Conservation (phyloP, 371 early-diverging fungal species). For the Rhizopus stolonifer region DNA sequence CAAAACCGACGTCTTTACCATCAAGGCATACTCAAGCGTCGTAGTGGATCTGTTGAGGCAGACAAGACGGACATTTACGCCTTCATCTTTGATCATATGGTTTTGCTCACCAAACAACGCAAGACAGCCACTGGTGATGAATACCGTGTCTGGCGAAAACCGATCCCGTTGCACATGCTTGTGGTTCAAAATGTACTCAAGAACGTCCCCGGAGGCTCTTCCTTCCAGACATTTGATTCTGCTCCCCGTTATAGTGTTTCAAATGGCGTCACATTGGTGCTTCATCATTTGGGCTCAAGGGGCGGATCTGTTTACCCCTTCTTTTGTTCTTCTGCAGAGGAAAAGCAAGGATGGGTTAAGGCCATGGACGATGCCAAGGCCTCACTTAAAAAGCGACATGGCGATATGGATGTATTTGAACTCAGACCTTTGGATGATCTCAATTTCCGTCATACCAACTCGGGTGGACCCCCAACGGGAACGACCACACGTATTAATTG, state of each 20-base stretch:
- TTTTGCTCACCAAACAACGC: slow-evolving; percentile 77
- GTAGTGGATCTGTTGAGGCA: slow-evolving; percentile 63
- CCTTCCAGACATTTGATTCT: slow-evolving; percentile 1
- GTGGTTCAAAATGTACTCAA: slow-evolving; percentile 31
- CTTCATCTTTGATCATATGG: slow-evolving; percentile 87
- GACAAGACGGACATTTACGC: slow-evolving; percentile 73
- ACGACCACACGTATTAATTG: slow-evolving; percentile 64
- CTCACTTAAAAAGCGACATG: slow-evolving; percentile 40
- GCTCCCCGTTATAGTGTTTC: background rate
- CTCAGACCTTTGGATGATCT: slow-evolving; percentile 48
- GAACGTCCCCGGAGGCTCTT: slow-evolving; percentile 4
- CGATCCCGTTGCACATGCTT: slow-evolving; percentile 65
- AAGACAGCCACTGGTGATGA: slow-evolving; percentile 52
- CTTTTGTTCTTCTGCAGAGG: slow-evolving; percentile 64
- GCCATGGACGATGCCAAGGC: slow-evolving; percentile 80
- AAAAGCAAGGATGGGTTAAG: slow-evolving; percentile 80
- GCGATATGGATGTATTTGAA: slow-evolving; percentile 66
- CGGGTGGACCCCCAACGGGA: slow-evolving; percentile 15
- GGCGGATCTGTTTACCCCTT: slow-evolving; percentile 42
- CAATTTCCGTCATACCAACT: slow-evolving; percentile 34
- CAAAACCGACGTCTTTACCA: slow-evolving; percentile 72
- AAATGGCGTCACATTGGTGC: slow-evolving; percentile 17
- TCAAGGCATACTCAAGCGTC: slow-evolving; percentile 77
- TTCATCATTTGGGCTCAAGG: slow-evolving; percentile 43
- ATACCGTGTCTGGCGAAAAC: slow-evolving; percentile 66